Base-by-base conservation (phyloP, 176 grass and related monocot genomes). In the maize (Zea mays) region DNA sequence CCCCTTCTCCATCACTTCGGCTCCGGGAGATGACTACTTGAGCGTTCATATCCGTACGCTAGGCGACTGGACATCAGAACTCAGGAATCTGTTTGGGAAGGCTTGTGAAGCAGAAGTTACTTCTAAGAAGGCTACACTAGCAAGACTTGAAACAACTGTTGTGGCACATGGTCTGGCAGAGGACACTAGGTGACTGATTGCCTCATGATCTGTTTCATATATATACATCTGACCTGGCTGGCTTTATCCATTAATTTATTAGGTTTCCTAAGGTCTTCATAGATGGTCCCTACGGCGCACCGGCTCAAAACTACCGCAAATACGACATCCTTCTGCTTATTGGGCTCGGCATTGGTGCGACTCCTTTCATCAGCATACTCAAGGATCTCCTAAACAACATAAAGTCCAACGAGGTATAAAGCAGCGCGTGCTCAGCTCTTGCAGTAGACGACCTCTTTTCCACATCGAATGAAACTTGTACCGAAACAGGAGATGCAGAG, bases 1-100 rank as follows among this genome's bases (percentile, higher is more conserved):
- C 85, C 96, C 96, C n/a, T 99, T 99, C 85, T 95, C 96, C 10
- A 93, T 99, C 85, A 99, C 96, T 69, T 99, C 92, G n/a, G 90
- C 96, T 54, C 96, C 96, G 19, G 96, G 96, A 69, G 90, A 99
- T 9, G 83, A 93, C 56, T 87, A 99, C 46, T 82, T 95, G 75
- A 99, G 96, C 83, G 92, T 99, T 66, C 96, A 99, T 85, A 99
- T 99, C 75, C 87, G 90, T 43, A 90, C 96, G 8, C 83, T 90
- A 87, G 96, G 96, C 75, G 96, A 99, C 79, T 99, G 96, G 92
- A 99, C 92, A 47, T 59, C 87, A 78, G 96, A 92, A 87, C 96
- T 99, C 16, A 88, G 92, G 45, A 95, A 89, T 69, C 62, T 89
- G 51, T 99, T 99, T 80, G 96, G 96, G 61, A 95, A 93, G 87